phyloP scores from a whole-genome alignment of 2,329 filamentous ascomycete species.

The Aspergillus floridensis region DNA sequence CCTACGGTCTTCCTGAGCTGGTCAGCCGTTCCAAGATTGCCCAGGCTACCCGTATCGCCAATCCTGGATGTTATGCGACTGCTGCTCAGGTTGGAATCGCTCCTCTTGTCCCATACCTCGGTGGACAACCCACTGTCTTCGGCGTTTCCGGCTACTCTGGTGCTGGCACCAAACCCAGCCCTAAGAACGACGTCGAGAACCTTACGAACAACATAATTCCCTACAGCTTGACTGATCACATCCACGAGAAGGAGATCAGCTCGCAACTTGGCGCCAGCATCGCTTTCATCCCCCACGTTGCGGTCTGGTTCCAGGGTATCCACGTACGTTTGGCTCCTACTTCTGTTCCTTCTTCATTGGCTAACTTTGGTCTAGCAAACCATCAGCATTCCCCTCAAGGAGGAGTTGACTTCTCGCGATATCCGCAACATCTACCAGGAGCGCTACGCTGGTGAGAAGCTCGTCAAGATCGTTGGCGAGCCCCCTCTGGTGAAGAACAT shows the following conservation, averaged over 20 bases:
- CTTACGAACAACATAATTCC: constrained; percentile 86
- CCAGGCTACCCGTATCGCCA: constrained; percentile 76
- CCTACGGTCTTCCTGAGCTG: constrained; percentile 86
- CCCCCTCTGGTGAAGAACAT: constrained; percentile 83
- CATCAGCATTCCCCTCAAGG: constrained; percentile 81
- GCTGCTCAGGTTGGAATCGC: constrained; percentile 87
- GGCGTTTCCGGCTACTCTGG: constrained; percentile 93
- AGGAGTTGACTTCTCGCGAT: constrained; percentile 85
- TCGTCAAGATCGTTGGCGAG: constrained; percentile 89
- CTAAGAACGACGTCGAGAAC: constrained; percentile 85
- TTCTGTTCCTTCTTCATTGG: not conserved
- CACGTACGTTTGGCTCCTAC: constrained; percentile 48
- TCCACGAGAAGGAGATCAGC: constrained; percentile 90
- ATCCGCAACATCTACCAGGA: constrained; percentile 95
- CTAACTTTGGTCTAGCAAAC: constrained; percentile 59
- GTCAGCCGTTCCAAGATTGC: constrained; percentile 73
- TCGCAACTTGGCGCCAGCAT: constrained; percentile 70
- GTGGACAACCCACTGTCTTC: constrained; percentile 77
- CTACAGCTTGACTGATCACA: constrained; percentile 88
- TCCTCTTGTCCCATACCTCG: constrained; percentile 74
- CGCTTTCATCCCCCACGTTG: constrained; percentile 89
- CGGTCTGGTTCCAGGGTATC: constrained; percentile 96
- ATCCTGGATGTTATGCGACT: constrained; percentile 94
- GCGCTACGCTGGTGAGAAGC: constrained; percentile 89
- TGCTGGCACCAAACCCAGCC: constrained; percentile 87